Conservation (phyloP, 495 filamentous ascomycete species). For the Penicillium fimorum region DNA sequence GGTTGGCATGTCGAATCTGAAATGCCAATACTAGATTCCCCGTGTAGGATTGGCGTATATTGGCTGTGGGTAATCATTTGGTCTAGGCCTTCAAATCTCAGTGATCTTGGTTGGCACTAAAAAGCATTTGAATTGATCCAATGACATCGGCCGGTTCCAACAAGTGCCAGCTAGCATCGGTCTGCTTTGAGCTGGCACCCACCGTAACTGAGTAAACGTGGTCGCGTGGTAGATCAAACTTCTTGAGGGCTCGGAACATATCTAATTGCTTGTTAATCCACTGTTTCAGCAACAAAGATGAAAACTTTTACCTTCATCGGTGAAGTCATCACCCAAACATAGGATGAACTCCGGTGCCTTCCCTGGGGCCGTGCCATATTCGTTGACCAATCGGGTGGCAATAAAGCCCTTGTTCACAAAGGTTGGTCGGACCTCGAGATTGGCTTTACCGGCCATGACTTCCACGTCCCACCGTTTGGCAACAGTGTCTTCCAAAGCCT, state of each 20-base stretch:
- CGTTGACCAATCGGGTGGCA: conserved; percentile 69
- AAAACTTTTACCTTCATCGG: conserved; percentile 76
- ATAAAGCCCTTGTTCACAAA: conserved; percentile 98
- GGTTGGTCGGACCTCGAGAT: conserved; percentile 91
- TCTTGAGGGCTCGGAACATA: conserved; percentile 65
- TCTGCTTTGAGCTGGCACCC: conserved; percentile 82
- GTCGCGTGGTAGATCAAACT: conserved; percentile 52
- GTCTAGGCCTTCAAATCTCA: conserved; percentile 9
- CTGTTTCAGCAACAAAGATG: background rate
- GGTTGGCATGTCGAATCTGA: background rate
- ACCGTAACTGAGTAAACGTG: conserved; percentile 86
- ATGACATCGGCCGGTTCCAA: conserved; percentile 86
- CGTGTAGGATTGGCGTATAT: background rate
- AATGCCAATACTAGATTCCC: background rate
- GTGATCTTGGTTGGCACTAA: conserved; percentile 42
- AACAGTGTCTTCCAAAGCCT: conserved; percentile 71
- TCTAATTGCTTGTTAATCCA: conserved; percentile 33
- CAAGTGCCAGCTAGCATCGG: conserved; percentile 81
- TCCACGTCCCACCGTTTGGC: conserved; percentile 80
- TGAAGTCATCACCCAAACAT: conserved; percentile 92
- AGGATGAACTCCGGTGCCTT: conserved; percentile 73
- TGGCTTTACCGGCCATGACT: conserved; percentile 93
- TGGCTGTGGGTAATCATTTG: background rate
- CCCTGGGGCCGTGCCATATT: conserved; percentile 53
- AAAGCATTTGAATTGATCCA: conserved; percentile 69